Percentiles rank a stretch among this genome's conserved stretches.
phyloP scores from a whole-genome alignment of 2,329 filamentous ascomycete species.

The Zasmidium cellare region DNA sequence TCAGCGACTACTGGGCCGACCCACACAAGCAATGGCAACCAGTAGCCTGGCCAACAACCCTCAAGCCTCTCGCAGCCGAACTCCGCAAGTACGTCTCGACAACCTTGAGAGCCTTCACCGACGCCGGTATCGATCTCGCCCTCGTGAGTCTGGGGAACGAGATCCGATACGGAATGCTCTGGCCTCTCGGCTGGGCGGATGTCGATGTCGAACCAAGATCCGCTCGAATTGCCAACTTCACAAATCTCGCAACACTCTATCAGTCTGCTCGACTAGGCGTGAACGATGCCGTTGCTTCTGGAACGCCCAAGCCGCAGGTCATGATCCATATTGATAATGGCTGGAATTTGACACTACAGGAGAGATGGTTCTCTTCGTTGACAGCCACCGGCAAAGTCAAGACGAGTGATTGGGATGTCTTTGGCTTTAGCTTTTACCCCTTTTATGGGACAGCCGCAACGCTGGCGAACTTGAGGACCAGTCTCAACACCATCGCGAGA shows the following conservation, averaged over 20 bases:
- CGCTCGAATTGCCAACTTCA: slow-evolving; percentile 36
- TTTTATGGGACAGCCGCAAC: slow-evolving; percentile 37
- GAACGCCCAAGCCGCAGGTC: slow-evolving; percentile 32
- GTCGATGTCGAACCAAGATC: slow-evolving; percentile 37
- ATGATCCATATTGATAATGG: slow-evolving; percentile 40
- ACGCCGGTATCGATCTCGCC: slow-evolving; percentile 40
- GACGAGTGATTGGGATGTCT: slow-evolving; percentile 31
- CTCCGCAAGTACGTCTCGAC: slow-evolving; percentile 38
- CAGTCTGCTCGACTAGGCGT: slow-evolving; percentile 32
- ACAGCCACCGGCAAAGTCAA: slow-evolving; percentile 31
- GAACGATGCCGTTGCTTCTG: slow-evolving; percentile 32
- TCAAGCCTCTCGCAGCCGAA: slow-evolving; percentile 31
- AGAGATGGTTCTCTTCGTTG: slow-evolving; percentile 34
- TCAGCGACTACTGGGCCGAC: slow-evolving; percentile 29
- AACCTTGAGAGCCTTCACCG: slow-evolving; percentile 42
- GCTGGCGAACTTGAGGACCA: slow-evolving; percentile 27
- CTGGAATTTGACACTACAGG: slow-evolving; percentile 32
- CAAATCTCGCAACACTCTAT: slow-evolving; percentile 34
- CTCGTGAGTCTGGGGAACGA: slow-evolving; percentile 46
- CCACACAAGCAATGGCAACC: slow-evolving; percentile 37
- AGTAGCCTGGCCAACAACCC: slow-evolving; percentile 36
- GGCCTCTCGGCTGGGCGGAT: slow-evolving; percentile 37
- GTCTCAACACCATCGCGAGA: slow-evolving; percentile 27
- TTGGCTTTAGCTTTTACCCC: slow-evolving; percentile 32
- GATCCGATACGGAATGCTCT: slow-evolving; percentile 41